Evolutionary conservation across 192 early-diverging fungal genomes (phyloP).

Genomic region (Podochytrium sp.): DNA sequence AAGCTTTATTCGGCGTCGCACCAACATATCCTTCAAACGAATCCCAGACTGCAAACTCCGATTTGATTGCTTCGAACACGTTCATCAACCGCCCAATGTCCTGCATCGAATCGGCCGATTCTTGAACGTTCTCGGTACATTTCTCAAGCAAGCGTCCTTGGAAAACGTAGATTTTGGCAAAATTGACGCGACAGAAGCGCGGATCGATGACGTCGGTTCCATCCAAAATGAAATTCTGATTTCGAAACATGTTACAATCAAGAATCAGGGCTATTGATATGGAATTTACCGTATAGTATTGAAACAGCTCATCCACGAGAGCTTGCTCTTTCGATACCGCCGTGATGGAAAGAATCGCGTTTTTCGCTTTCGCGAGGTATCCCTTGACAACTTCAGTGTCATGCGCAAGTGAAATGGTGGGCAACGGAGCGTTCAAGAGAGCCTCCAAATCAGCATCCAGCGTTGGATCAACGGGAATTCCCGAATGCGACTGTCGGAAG

Average conservation of each 20-base stretch:
- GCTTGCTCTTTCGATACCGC: not conserved
- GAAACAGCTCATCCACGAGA: slow-evolving; percentile 6
- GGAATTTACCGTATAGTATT: not conserved
- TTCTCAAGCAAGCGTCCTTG: slow-evolving; percentile 5
- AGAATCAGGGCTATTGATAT: too few relatives aligned
- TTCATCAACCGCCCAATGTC: slow-evolving; percentile 5
- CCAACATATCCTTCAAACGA: not conserved
- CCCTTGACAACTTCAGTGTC: not conserved
- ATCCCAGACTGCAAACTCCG: slow-evolving; percentile 10
- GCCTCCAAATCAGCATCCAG: slow-evolving; percentile 1
- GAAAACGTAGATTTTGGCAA: not conserved
- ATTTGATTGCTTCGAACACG: slow-evolving; percentile 8
- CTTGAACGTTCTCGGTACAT: too few relatives aligned
- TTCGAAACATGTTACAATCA: too few relatives aligned
- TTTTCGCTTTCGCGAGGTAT: not conserved
- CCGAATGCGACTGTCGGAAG: not conserved
- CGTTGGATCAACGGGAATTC: not conserved
- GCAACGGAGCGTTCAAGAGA: not conserved
- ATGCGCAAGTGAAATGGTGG: not conserved
- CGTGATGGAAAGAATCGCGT: not conserved
- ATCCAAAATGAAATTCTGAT: not conserved
- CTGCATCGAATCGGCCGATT: too few relatives aligned
- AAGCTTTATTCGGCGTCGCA: too few relatives aligned
- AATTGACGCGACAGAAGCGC: not conserved
- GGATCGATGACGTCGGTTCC: not conserved